These are phyloP conservation scores for Heterobasidion occidentale DNA, from an alignment of 1,284 basidiomycete species.

Conservation along the genomic window DNA sequence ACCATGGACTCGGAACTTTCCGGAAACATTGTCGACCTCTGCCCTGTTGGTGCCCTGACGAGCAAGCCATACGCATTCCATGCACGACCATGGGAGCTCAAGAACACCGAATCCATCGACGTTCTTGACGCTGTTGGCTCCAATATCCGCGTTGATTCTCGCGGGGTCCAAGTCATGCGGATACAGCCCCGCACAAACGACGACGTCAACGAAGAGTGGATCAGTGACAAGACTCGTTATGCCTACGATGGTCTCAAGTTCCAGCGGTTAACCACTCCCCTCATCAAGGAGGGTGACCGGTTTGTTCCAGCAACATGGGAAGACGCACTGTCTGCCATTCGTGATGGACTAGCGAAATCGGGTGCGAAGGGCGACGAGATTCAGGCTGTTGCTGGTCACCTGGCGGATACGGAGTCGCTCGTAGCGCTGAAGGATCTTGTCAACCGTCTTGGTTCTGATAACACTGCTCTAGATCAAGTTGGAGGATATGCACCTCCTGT, in stretches of 20 bases:
- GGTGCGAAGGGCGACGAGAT: conserved; percentile 95
- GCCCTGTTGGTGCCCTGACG: conserved; percentile 95
- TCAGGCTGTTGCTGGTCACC: conserved; percentile 87
- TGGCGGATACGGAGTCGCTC: conserved; percentile 93
- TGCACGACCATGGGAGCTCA: conserved; percentile 97
- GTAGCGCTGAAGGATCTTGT: conserved; percentile 92
- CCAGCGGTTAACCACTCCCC: conserved; percentile 91
- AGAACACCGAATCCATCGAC: conserved; percentile 96
- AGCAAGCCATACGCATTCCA: conserved; percentile 98
- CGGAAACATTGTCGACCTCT: conserved; percentile 96
- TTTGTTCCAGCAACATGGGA: conserved; percentile 94
- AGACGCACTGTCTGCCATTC: conserved; percentile 77
- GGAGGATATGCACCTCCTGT: conserved; percentile 63
- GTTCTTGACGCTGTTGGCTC: conserved; percentile 98
- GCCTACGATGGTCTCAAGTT: conserved; percentile 94
- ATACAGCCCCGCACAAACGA: conserved; percentile 96
- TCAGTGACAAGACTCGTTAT: conserved; percentile 98
- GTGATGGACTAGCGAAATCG: conserved; percentile 70
- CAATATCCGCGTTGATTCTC: conserved; percentile 95
- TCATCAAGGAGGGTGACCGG: conserved; percentile 87
- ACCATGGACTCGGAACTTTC: conserved; percentile 97
- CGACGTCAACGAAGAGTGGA: conserved; percentile 99
- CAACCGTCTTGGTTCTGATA: conserved; percentile 94
- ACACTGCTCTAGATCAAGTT: conserved; percentile 76
- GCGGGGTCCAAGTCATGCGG: conserved; percentile 95